A percentile compares a stretch with the other conserved stretches of the same genome.
Conservation (phyloP, 371 early-diverging fungal genomes). For the Mortierella sp. region DNA sequence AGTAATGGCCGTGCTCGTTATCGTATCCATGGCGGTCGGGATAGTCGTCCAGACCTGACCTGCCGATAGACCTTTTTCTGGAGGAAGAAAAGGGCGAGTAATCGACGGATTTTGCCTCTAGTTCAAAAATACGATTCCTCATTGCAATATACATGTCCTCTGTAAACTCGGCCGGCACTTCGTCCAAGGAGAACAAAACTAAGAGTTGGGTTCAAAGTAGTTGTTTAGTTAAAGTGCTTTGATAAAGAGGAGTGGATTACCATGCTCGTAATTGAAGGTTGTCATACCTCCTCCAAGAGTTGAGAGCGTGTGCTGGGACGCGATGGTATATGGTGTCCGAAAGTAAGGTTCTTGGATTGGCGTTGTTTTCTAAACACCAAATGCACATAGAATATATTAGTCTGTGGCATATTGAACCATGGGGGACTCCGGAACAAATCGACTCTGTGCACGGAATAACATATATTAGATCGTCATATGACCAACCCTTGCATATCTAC, state of each 20-base stretch:
- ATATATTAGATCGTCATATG: not conserved
- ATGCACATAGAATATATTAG: not conserved
- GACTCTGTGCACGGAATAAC: not conserved
- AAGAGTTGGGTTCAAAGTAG: not conserved
- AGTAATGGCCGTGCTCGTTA: conserved; percentile 15
- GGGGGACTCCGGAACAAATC: conserved; percentile 3
- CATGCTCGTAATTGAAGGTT: not conserved
- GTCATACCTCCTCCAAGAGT: conserved; percentile 48
- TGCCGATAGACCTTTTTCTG: conserved; percentile 41
- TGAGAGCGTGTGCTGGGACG: conserved; percentile 54
- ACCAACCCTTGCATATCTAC: not conserved
- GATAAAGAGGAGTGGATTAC: not conserved
- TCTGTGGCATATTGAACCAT: not conserved
- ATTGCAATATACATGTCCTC: conserved; percentile 57
- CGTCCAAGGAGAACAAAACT: conserved; percentile 54
- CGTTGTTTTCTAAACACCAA: conserved; percentile 46
- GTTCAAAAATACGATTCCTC: conserved; percentile 55
- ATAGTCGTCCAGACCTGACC: conserved; percentile 30
- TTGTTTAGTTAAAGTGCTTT: not conserved
- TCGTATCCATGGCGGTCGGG: conserved; percentile 15
- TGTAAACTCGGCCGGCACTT: conserved; percentile 45
- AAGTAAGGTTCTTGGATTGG: conserved; percentile 56
- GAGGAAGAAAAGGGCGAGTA: conserved; percentile 52
- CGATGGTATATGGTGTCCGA: conserved; percentile 47
- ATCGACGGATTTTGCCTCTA: conserved; percentile 46